Evolutionary conservation across 2,329 filamentous ascomycete genomes (phyloP), one percentile per base, ranked within the genome.

Genomic region (Aspergillus vadensis): DNA sequence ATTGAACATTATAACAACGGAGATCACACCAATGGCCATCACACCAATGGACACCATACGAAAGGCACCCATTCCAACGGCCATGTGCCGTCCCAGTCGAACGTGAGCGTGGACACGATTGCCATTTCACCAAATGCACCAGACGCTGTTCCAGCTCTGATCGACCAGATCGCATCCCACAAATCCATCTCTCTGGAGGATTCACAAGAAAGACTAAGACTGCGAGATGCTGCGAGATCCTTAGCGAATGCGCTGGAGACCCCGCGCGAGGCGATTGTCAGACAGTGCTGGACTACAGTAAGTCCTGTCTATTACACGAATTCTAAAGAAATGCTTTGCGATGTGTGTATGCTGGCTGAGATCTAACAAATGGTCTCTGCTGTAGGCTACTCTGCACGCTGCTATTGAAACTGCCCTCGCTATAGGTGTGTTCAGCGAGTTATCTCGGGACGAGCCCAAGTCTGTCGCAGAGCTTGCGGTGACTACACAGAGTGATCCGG

Each of bases 141-240:
- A 0, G 56, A 66, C 7, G 48, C 60, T 3, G 47, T 69, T 15
- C 63, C 65, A 3, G 54, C 6, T 17, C 50, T 68, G 2, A 47
- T 68, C 1, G 54, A 62, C 2, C 58, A 66, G 19, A 49, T 69
- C 53, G 56, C 57, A 4, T 51, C 50, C 3, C 55, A 58, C 1
- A 63, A 59, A 9, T 25, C 48, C 2, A 53, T 56, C 27, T 23
- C 27, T 4, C 23, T 60, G 10, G 32, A 63, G 19, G 52, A 63
- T 23, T 15, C 51, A 21, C 55, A 62, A 15, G 57, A 65, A 19
- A 59, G 67, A 6, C 32, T 59, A 7, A 55, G 60, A 4, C 58
- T 69, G 14, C 47, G 67, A 7, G 67, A 67, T 49, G 56, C 61
- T 12, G 65, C 65, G 48, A 60, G 63, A 23, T 58, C 65, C 5